phyloP scores from a whole-genome alignment of 2,329 filamentous ascomycete species.

The Didymella pomorum region DNA sequence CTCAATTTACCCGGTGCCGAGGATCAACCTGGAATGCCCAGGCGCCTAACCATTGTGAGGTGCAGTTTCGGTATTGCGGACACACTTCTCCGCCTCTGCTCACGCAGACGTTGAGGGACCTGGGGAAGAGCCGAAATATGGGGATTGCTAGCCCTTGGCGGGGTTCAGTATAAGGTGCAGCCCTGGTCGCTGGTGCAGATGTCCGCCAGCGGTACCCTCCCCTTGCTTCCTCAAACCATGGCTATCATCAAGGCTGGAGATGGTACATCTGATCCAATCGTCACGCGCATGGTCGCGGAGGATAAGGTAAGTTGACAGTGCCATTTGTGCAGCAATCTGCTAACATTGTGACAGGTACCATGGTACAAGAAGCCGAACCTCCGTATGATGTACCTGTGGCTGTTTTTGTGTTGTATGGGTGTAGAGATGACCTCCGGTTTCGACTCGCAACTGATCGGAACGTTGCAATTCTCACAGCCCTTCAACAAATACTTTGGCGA shows the following conservation, averaged over 20 bases:
- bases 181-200: slow-evolving; percentile 20
- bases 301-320: slow-evolving; percentile 38
- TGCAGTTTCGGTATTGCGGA: slow-evolving; percentile 40
- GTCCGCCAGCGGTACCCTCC: slow-evolving; percentile 22
- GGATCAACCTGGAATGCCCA: slow-evolving; percentile 27
- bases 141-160: slow-evolving; percentile 11
- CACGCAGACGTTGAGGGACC: slow-evolving; percentile 23
- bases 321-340: neutral
- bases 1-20: slow-evolving; percentile 40
- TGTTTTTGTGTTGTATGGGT: slow-evolving; percentile 50
- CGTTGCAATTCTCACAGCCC: slow-evolving; percentile 45
- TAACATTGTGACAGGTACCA: slow-evolving; percentile 31
- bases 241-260: slow-evolving; percentile 34
- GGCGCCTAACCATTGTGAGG: slow-evolving; percentile 35
- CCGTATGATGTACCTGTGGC: slow-evolving; percentile 49
- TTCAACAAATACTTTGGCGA: slow-evolving; percentile 48
- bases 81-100: slow-evolving; percentile 16
- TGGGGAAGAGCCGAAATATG: slow-evolving; percentile 31
- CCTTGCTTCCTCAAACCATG: slow-evolving; percentile 34
- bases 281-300: slow-evolving; percentile 54
- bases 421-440: slow-evolving; percentile 52
- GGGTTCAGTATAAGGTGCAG: slow-evolving; percentile 35
- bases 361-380: slow-evolving; percentile 56
- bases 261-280: slow-evolving; percentile 51
- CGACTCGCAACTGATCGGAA: slow-evolving; percentile 50